A percentile compares a stretch with the other conserved stretches of the same genome.
Evolutionary conservation across 345 rosid species (phyloP).

Genomic region (Salix dunnii): DNA sequence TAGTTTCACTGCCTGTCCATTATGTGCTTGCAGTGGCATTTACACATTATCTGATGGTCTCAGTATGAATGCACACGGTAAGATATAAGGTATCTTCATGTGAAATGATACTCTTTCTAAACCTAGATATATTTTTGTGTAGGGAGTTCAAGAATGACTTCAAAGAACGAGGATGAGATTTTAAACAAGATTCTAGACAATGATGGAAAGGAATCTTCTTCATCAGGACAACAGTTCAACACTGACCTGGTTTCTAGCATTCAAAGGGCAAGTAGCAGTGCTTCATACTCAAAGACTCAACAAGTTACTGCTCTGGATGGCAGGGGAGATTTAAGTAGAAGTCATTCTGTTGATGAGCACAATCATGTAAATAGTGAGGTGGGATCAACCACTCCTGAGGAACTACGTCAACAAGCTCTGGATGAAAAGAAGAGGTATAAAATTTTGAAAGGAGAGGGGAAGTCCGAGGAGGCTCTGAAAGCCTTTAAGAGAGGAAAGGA

Average conservation of each 20-base stretch:
- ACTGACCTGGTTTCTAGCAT: conserved; percentile 24
- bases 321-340: conserved; percentile 20
- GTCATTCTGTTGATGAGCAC: conserved; percentile 28
- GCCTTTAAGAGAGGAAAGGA: conserved; percentile 93
- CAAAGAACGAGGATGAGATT: conserved; percentile 61
- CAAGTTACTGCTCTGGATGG: conserved; percentile 29
- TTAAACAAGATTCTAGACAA: conserved; percentile 63
- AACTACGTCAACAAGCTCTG: conserved; percentile 63
- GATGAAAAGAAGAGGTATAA: conserved; percentile 72
- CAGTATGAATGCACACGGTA: not conserved
- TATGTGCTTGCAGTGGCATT: not conserved
- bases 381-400: conserved; percentile 51
- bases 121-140: conserved; percentile 12
- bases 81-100: not conserved
- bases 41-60: not conserved
- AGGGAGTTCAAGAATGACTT: conserved; percentile 47
- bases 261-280: conserved; percentile 42
- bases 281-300: conserved; percentile 32
- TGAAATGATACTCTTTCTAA: conserved; percentile 11
- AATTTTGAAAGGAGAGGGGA: conserved; percentile 72
- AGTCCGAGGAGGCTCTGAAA: conserved; percentile 76
- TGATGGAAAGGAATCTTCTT: conserved; percentile 54
- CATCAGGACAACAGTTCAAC: conserved; percentile 33
- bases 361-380: conserved; percentile 27
- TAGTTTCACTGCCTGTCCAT: not conserved